phyloP scores from a whole-genome alignment of 1,139 yeast species.

The Candida neerlandica region DNA sequence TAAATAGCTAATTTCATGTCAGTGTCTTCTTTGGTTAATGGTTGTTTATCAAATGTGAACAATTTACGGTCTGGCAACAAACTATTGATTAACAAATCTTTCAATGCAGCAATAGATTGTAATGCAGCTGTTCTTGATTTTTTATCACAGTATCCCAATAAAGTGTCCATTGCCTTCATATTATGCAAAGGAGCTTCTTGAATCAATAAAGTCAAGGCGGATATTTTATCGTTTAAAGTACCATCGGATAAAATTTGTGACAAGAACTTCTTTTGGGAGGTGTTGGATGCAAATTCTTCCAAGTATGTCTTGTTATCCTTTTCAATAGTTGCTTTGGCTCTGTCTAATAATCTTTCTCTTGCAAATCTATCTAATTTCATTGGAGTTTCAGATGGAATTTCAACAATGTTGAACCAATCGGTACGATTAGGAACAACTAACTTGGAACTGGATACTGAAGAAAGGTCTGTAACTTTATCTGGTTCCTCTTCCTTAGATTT shows the following conservation, averaged over 20 bases:
- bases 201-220: constrained; percentile 86
- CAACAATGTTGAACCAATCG: constrained; percentile 68
- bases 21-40: constrained; percentile 48
- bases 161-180: constrained; percentile 76
- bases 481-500: constrained; percentile 20
- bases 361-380: constrained; percentile 49
- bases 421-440: constrained; percentile 63
- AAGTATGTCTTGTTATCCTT: constrained; percentile 72
- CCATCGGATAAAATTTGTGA: constrained; percentile 88
- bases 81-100: constrained; percentile 82
- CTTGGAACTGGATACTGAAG: constrained; percentile 58
- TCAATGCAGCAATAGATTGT: constrained; percentile 85
- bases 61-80: constrained; percentile 86
- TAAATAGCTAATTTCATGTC: constrained; percentile 63
- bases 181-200: constrained; percentile 97
- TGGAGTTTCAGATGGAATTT: constrained; percentile 41
- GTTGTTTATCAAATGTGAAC: constrained; percentile 79
- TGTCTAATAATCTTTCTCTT: constrained; percentile 58
- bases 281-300: constrained; percentile 76
- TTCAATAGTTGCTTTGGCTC: constrained; percentile 68
- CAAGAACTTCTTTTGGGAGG: constrained; percentile 87
- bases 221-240: constrained; percentile 93
- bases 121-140: constrained; percentile 93
- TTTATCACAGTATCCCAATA: constrained; percentile 79
- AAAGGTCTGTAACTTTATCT: constrained; percentile 52